Evolutionary conservation across 257 asterid genomes (phyloP).

Genomic region (Salvia miltiorrhiza): DNA sequence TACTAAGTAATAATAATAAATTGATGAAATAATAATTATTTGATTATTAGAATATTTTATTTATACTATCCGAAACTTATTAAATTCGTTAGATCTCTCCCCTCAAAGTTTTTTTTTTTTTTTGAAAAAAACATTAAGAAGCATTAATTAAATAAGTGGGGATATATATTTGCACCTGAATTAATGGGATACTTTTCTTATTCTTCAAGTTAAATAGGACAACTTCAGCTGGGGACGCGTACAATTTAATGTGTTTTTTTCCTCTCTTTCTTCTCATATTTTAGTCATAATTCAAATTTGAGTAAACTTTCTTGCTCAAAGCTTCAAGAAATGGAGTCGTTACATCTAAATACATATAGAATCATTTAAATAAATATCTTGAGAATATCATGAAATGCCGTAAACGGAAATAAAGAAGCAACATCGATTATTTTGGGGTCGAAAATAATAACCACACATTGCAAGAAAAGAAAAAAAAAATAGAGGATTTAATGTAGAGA

Average conservation of each 20-base stretch:
- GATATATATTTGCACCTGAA: not conserved
- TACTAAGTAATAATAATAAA: not conserved
- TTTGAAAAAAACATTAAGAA: not conserved
- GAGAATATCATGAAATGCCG: not conserved
- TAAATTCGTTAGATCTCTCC: not conserved
- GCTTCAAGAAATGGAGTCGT: no score
- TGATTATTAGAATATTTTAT: not conserved
- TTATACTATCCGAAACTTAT: not conserved
- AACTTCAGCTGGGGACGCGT: no score
- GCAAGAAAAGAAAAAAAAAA: not conserved
- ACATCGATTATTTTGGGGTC: not conserved
- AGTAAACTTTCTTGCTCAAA: not conserved
- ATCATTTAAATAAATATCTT: not conserved
- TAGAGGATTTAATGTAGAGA: not conserved
- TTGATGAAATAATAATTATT: not conserved
- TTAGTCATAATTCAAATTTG: not conserved
- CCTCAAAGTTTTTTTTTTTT: no score
- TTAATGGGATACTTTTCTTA: slow-evolving; percentile 22
- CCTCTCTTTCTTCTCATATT: not conserved
- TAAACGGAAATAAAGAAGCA: not conserved
- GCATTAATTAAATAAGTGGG: not conserved
- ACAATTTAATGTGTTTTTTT: not conserved
- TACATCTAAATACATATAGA: no score
- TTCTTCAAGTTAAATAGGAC: slow-evolving; percentile 20
- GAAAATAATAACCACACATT: not conserved